Base-by-base conservation (phyloP, 768 basidiomycete genomes). In the Boletus rex-veris region DNA sequence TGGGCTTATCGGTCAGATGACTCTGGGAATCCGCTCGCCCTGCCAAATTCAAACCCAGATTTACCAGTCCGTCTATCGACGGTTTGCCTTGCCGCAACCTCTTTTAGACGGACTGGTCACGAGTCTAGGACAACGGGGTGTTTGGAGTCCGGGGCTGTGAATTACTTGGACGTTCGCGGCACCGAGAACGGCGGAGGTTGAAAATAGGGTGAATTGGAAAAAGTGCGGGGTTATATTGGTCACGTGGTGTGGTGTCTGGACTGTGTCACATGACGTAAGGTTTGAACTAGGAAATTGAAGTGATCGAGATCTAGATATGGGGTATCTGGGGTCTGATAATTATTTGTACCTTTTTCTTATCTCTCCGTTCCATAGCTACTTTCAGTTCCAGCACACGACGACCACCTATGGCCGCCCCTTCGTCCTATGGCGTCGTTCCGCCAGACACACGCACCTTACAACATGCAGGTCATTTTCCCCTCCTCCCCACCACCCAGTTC, bases 121-220 rank as follows among this genome's bases (percentile, higher is more conserved):
- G n/a, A n/a, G n/a, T n/a, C n/a, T n/a, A n/a, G 21, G 74, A 26
- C 75, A 74, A 12, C 76, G 85, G 45, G 80, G 73, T 59, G 73
- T 87, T 9, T 88, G 86, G 86, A 80, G 79, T 55, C 64, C 72
- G 4, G 73, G 78, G 1, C 68, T 88, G 28, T 87, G 66, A 78
- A 15, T 41, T 19, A 5, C 55, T 31, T 31, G 31, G 31, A 31
- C 7, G 31, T 31, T 35, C 14, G 40, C 63, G 63, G 63, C 49
- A 60, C 64, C 61, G 63, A 62, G n/a, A 12, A 14, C 15, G 12
- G 24, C 58, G 58, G 62, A 54, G 58, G 50, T 24, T 40, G 45
- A 59, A 58, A 48, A 37, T 45, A 26, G 40, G 30, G 28, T 40
- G 14, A 62, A 65, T 65, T 64, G 58, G 63, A 55, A 65, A 65